Conservation (phyloP, 2,329 filamentous ascomycete species). For the Aureobasidium sp. region DNA sequence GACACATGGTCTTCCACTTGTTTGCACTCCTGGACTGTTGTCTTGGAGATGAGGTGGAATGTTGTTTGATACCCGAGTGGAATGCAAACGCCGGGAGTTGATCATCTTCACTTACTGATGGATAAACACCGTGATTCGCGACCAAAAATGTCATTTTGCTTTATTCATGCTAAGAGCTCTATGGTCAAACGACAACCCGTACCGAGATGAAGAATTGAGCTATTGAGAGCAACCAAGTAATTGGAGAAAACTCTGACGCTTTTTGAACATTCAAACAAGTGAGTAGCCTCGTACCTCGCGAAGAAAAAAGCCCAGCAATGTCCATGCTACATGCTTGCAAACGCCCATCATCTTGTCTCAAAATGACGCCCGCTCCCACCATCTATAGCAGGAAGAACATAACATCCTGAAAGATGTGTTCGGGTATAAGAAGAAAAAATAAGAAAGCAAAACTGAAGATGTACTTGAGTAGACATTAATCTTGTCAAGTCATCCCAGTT, state of each 20-base stretch:
- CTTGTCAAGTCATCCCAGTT: not conserved
- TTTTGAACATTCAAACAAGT: not conserved
- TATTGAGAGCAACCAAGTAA: not conserved
- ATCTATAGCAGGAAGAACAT: constrained; percentile 3
- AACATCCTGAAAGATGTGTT: not conserved
- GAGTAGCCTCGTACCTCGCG: not conserved
- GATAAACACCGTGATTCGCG: not conserved
- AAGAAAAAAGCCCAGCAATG: not conserved
- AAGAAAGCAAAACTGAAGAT: not conserved
- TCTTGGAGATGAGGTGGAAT: not conserved
- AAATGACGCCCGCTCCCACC: not conserved
- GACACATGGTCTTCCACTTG: not conserved
- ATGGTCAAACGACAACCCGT: not conserved
- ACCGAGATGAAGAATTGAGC: not conserved
- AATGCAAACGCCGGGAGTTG: not conserved
- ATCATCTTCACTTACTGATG: not conserved
- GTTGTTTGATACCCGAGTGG: not conserved
- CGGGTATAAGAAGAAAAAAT: constrained; percentile 5
- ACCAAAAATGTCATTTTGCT: not conserved
- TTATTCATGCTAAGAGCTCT: not conserved
- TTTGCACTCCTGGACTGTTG: not conserved
- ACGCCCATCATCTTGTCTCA: not conserved
- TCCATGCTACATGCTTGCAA: not conserved
- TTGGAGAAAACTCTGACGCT: not conserved
- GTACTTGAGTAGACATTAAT: not conserved